Evolutionary conservation across 2,329 filamentous ascomycete species (phyloP), one percentile per base, ranked within the genome.

Genomic region (Ramichloridium luteum): DNA sequence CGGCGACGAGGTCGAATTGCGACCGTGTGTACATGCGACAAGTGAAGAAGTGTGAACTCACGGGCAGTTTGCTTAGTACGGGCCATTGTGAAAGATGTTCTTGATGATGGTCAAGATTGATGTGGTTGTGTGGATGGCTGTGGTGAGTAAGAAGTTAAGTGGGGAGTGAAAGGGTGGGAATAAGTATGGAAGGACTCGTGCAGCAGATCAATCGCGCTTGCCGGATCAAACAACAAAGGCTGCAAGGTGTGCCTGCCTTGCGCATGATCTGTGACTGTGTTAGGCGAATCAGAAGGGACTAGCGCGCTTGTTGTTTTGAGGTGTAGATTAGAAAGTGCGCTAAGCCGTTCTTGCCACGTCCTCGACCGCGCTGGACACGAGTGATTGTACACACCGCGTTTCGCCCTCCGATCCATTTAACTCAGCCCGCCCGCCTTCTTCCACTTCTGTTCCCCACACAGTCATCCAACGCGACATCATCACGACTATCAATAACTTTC

Each of bases 51-150:
- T 41, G 40, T 42, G 40, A 37, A 66, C 64, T 64, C 61, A 67
- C 65, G 65, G 51, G 65, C 65, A 47, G 65, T 68, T 54, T 68
- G 65, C 63, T 68, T 68, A 49, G 65, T 68, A 45, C 65, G 64
- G 45, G 65, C 65, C 65, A 68, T 68, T 49, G 49, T 44, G 40
- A 41, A 43, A 38, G 47, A 42, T 44, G 49, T 38, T 48, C 49
- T 51, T 49, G 49, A 43, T 48, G 51, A 46, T 52, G 52, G 32
- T 25, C 28, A 37, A 28, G 36, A 37, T 37, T 36, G 38, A 43
- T 41, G 36, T 37, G 25, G 34, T 28, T 32, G 33, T 40, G 37
- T 36, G 27, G 28, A 30, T 28, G 32, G 35, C 32, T 40, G 38
- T 33, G 32, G 20, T 25, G 38, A 34, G 36, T 39, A 38, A 35